These are phyloP conservation scores for Syncephalastrum monosporum DNA, from an alignment of 371 early-diverging fungal species.

Conservation along the genomic window DNA sequence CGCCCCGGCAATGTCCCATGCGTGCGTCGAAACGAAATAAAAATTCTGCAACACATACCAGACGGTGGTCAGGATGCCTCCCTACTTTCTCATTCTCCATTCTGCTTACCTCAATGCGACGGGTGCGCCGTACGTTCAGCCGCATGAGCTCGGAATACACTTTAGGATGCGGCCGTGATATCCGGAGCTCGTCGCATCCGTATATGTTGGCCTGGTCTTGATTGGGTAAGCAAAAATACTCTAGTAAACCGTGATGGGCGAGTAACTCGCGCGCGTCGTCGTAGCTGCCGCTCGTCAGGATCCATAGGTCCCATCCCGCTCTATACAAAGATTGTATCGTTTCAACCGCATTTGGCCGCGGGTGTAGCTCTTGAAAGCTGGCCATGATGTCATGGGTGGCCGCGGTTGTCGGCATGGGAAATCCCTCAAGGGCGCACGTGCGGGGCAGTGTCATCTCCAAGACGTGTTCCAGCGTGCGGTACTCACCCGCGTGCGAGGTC, in stretches of 20 bases:
- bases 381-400: constrained; percentile 19
- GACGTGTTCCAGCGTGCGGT: constrained; percentile 21
- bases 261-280: constrained; percentile 15
- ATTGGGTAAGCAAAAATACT: constrained; percentile 6
- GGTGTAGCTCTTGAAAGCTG: constrained; percentile 17
- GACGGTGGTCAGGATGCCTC: not conserved
- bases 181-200: constrained; percentile 34
- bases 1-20: constrained; percentile 42
- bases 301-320: constrained; percentile 38
- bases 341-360: constrained; percentile 17
- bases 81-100: not conserved
- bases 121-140: constrained; percentile 28
- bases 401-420: constrained; percentile 4
- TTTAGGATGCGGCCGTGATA: constrained; percentile 45
- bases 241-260: constrained; percentile 1
- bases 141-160: constrained; percentile 46
- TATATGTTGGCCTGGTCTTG: constrained; percentile 11
- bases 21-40: constrained; percentile 34
- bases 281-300: constrained; percentile 21
- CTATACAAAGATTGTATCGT: constrained; percentile 11
- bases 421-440: constrained; percentile 14
- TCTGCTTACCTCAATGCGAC: constrained; percentile 36
- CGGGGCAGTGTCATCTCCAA: constrained; percentile 22
- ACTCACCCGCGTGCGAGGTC: constrained; percentile 34
- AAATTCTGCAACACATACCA: constrained; percentile 24